phyloP scores from a whole-genome alignment of 2,329 filamentous ascomycete genomes.

The Teratosphaeriaceae sp. region DNA sequence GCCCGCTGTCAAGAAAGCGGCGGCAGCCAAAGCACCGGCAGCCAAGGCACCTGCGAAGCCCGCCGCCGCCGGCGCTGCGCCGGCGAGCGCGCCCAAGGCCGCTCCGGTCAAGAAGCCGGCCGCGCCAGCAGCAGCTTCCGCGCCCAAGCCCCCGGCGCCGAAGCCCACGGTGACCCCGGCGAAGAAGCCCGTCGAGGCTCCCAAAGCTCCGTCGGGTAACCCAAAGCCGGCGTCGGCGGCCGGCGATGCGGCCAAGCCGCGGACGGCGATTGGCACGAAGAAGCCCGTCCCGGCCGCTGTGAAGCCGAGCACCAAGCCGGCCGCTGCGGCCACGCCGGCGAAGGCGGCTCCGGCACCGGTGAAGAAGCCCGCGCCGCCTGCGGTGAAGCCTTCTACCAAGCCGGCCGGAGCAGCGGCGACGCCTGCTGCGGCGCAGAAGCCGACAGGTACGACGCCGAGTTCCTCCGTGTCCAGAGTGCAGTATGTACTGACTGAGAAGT shows the following conservation, averaged over 20 bases:
- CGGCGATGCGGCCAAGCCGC: slow-evolving; percentile 5
- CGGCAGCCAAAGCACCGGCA: slow-evolving; percentile 8
- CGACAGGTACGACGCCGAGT: slow-evolving; percentile 2
- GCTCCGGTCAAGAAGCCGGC: slow-evolving; percentile 18
- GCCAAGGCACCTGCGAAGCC: slow-evolving; percentile 14
- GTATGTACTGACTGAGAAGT: neutral
- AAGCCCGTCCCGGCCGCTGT: slow-evolving; percentile 16
- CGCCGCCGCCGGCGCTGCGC: slow-evolving; percentile 9
- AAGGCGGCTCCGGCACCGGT: slow-evolving; percentile 7
- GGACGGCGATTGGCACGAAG: slow-evolving; percentile 14
- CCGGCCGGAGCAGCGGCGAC: slow-evolving; percentile 12
- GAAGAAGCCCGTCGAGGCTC: neutral
- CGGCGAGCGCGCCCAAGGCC: slow-evolving; percentile 7
- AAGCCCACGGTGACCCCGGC: neutral
- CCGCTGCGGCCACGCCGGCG: slow-evolving; percentile 2
- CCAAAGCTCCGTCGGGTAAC: neutral
- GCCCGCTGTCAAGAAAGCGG: slow-evolving; percentile 12
- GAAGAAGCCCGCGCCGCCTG: slow-evolving; percentile 10
- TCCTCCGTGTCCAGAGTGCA: neutral
- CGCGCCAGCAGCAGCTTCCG: slow-evolving; percentile 6
- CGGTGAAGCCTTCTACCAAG: slow-evolving; percentile 14
- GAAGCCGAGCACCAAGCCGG: slow-evolving; percentile 11
- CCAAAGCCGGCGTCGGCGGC: slow-evolving; percentile 2
- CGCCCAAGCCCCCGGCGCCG: neutral
- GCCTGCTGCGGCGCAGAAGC: slow-evolving; percentile 10